Evolutionary conservation across 2,329 filamentous ascomycete species (phyloP), one percentile per base, ranked within the genome.

Genomic region (Fusarium equiseti): DNA sequence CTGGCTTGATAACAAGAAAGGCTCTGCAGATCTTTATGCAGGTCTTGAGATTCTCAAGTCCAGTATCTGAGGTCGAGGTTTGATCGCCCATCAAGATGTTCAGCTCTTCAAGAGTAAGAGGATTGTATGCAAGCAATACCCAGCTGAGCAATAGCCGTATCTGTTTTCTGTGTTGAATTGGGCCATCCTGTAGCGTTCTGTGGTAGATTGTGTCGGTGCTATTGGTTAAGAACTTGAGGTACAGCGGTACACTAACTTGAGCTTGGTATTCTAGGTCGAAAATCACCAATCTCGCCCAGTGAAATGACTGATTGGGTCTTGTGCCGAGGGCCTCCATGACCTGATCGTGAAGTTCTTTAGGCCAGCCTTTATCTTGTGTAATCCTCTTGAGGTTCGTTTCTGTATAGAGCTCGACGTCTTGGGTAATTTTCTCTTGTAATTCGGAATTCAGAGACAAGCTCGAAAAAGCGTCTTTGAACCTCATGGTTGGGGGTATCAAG

Each of bases 61-160:
- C 26, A 35, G 22, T 16, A 3, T 64, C 54, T 15, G 24, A 11
- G 6, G 35, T 27, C 10, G 43, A 27, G 13, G 3, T 4, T 9
- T 49, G 15, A 13, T 26, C 16, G 3, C 40, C n/a, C 3, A 18
- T 44, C 2, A 66, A 32, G 11, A 8, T 22, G 12, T 24, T n/a
- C 6, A 66, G 11, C n/a, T 66, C 61, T 8, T 20, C 8, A 2
- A 66, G 10, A 8, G 32, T 50, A 6, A 66, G 42, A 22, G 63
- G 63, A 7, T 60, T 16, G 10, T 40, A 60, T 24, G 48, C 29
- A 40, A 66, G 15, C 1, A 57, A 6, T 6, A 54, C 10, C 63
- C 54, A 66, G 6, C 18, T 49, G 15, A 66, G 27, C 4, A 66
- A 12, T n/a, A 22, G 26, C 2, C 48, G 48, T 4, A 27, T 16